Evolutionary conservation across 305 asterid genomes (phyloP).

Genomic region (Fraxinus sp.): DNA sequence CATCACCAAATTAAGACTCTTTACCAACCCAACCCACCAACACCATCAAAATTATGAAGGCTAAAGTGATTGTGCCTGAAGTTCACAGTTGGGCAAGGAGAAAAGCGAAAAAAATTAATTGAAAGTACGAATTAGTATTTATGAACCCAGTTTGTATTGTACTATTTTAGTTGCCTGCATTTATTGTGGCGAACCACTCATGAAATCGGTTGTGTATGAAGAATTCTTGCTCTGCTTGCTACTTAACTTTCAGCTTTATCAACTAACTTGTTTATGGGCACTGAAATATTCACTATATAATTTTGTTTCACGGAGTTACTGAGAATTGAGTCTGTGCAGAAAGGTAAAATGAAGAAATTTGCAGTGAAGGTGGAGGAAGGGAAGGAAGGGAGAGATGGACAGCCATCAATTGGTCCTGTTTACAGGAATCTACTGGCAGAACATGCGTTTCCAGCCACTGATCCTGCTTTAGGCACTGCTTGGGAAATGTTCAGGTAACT

Average conservation of each 20-base stretch:
- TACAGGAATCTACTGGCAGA: conserved; percentile 66
- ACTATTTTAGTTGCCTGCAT: conserved; percentile 14
- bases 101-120: background rate
- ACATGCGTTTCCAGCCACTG: conserved; percentile 55
- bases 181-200: conserved; percentile 26
- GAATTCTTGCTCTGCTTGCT: background rate
- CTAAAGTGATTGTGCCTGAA: background rate
- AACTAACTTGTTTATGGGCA: background rate
- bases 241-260: background rate
- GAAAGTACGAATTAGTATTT: conserved; percentile 12
- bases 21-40: background rate
- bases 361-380: conserved; percentile 76
- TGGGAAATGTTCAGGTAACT: conserved; percentile 78
- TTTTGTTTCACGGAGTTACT: background rate
- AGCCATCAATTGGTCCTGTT: conserved; percentile 76
- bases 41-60: background rate
- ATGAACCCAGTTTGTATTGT: conserved; percentile 10
- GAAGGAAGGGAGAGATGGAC: conserved; percentile 57
- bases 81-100: background rate
- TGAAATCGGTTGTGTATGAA: background rate
- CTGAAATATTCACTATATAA: background rate
- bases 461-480: conserved; percentile 59
- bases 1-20: background rate
- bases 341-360: conserved; percentile 46
- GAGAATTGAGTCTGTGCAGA: conserved; percentile 22